A percentile compares a stretch with the other conserved stretches of the same genome.
phyloP scores from a whole-genome alignment of 441 rosid genomes.

The Brassica balearica region DNA sequence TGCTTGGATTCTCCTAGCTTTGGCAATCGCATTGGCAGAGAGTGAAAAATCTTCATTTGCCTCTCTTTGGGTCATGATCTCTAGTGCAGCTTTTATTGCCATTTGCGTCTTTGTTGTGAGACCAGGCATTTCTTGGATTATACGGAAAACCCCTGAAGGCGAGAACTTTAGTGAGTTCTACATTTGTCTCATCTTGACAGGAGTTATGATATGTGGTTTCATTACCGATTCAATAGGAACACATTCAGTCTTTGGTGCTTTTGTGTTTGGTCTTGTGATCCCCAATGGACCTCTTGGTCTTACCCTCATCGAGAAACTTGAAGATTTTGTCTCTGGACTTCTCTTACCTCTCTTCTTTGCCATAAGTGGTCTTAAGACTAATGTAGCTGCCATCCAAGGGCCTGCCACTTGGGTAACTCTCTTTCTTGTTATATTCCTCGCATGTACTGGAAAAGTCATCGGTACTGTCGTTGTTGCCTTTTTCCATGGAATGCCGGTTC shows the following conservation, averaged over 20 bases:
- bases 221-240: conserved; percentile 94
- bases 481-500: conserved; percentile 72
- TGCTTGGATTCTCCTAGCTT: conserved; percentile 83
- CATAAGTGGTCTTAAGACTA: conserved; percentile 90
- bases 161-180: conserved; percentile 81
- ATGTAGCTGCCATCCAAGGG: conserved; percentile 52
- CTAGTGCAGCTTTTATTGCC: conserved; percentile 57
- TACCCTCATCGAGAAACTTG: conserved; percentile 85
- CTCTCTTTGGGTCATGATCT: conserved; percentile 75
- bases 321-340: conserved; percentile 94
- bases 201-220: conserved; percentile 94
- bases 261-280: conserved; percentile 87
- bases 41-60: conserved; percentile 58
- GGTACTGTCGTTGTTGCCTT: conserved; percentile 71
- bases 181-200: conserved; percentile 85
- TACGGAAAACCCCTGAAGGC: conserved; percentile 83
- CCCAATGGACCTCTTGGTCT: conserved; percentile 94
- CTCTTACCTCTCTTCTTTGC: conserved; percentile 91
- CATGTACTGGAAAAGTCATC: conserved; percentile 68
- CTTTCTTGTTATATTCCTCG: conserved; percentile 57
- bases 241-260: conserved; percentile 95
- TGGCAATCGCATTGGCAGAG: conserved; percentile 89
- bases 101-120: conserved; percentile 68
- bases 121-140: conserved; percentile 75
- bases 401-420: conserved; percentile 61